Base-by-base conservation (phyloP, 345 rosid species). In the Euclidium syriacum region DNA sequence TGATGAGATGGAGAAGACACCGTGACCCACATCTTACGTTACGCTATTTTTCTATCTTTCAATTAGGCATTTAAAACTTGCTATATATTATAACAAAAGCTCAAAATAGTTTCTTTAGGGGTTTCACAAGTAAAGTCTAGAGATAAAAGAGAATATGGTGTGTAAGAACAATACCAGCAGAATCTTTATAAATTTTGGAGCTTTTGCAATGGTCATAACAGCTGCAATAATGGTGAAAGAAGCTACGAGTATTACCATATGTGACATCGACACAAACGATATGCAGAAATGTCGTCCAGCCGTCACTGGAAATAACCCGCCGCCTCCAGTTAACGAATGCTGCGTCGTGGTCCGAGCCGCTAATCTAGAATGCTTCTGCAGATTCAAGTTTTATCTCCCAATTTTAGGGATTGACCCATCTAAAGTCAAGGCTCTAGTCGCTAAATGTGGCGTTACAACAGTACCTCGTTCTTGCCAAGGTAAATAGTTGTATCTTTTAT, bases 281-380 rank as follows among this genome's bases (percentile, higher is more conserved):
- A 38, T 86, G 56, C 24, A 49, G 11, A 39, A 32, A 30, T 83
- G 94, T 57, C 74, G 73, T 3, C 72, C 83, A 2, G 94, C 87
- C 0, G 62, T 81, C 52, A 75, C 70, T 1, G 87, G 90, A 14
- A 4, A 22, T 42, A 29, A 70, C 4, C 90, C 87, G 3, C 70
- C 74, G 3, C 74, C 67, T 6, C 90, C 95, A 0, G 69, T 65
- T 52, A 20, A 53, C 44, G 26, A 73, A 14, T 84, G 88, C 40
- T 86, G 95, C 18, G 10, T 52, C 3, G 66, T 72, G 39, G 62
- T 84, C 6, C 52, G 55, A 29, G 54, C 52, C 1, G 79, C 78
- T 41, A 43, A 79, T 65, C 55, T 80, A 35, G 48, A 33, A 3
- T 87, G 88, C 52, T 77, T 87, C 12, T 84, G 90, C 65, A 38